Evolutionary conservation across 805 yeast species (phyloP).

Genomic region (Clavispora santaluciae): DNA sequence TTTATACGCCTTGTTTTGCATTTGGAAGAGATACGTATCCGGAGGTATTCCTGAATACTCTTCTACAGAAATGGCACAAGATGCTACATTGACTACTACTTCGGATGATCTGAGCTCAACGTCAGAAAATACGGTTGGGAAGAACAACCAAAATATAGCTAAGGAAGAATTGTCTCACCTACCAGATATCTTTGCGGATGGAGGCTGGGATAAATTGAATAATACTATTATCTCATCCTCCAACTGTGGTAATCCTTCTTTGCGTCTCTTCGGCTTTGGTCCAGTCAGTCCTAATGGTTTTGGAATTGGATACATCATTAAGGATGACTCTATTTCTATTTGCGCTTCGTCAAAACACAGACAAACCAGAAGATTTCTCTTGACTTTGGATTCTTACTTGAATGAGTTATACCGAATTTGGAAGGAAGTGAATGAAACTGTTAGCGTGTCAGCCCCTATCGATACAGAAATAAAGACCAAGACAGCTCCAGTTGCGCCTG

Average conservation of each 20-base stretch:
- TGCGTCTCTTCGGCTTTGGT: slow-evolving; percentile 55
- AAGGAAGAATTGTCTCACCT: slow-evolving; percentile 29
- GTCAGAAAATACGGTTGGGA: slow-evolving; percentile 30
- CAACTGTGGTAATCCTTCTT: slow-evolving; percentile 58
- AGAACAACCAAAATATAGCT: slow-evolving; percentile 11
- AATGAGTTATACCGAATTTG: slow-evolving; percentile 39
- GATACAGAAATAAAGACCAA: slow-evolving; percentile 19
- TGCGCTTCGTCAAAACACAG: slow-evolving; percentile 59
- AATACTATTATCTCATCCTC: slow-evolving; percentile 61
- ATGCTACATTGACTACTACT: slow-evolving; percentile 8
- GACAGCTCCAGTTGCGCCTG: not conserved
- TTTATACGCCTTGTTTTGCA: slow-evolving; percentile 78
- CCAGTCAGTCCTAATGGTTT: slow-evolving; percentile 56
- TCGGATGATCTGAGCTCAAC: slow-evolving; percentile 13
- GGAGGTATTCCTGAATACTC: slow-evolving; percentile 11
- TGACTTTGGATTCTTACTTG: slow-evolving; percentile 47
- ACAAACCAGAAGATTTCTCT: slow-evolving; percentile 52
- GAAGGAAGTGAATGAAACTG: slow-evolving; percentile 18
- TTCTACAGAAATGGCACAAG: slow-evolving; percentile 6
- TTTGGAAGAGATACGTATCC: slow-evolving; percentile 67
- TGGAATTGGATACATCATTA: slow-evolving; percentile 53
- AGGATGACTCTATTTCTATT: slow-evolving; percentile 46
- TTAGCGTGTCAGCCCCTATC: slow-evolving; percentile 19
- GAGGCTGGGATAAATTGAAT: slow-evolving; percentile 83
- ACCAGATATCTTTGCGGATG: slow-evolving; percentile 77